These are phyloP conservation scores for Nemania diffusa DNA, from an alignment of 2,329 filamentous ascomycete genomes.

Conservation along the genomic window DNA sequence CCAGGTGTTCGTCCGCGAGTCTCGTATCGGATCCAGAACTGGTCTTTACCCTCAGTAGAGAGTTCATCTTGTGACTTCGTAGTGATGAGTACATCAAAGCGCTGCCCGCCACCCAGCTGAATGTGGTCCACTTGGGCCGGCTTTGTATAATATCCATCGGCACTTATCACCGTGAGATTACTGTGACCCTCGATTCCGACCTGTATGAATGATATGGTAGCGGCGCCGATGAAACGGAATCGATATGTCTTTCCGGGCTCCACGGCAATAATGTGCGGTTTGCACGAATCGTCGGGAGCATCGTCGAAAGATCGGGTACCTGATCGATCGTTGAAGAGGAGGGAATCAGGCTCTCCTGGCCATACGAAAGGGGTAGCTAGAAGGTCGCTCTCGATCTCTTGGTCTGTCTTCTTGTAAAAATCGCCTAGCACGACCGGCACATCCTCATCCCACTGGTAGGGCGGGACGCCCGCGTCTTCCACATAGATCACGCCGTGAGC, in stretches of 20 bases:
- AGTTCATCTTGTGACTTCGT: constrained; percentile 62
- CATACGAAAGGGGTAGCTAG: constrained; percentile 62
- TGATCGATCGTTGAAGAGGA: constrained; percentile 68
- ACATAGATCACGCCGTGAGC: constrained; percentile 68
- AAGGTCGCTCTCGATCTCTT: constrained; percentile 62
- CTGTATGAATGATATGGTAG: constrained; percentile 64
- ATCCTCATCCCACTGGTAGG: constrained; percentile 72
- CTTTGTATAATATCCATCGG: constrained; percentile 66
- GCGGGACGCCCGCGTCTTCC: constrained; percentile 57
- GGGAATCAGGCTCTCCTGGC: constrained; percentile 66
- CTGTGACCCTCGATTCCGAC: constrained; percentile 67
- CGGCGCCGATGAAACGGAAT: constrained; percentile 68
- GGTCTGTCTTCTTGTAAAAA: constrained; percentile 65
- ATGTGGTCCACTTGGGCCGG: constrained; percentile 59
- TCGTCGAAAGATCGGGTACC: constrained; percentile 53
- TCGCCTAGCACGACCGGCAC: constrained; percentile 66
- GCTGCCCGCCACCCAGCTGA: constrained; percentile 67
- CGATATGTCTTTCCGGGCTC: constrained; percentile 70
- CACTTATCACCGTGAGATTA: constrained; percentile 67
- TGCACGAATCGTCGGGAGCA: constrained; percentile 52
- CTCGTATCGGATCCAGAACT: constrained; percentile 61
- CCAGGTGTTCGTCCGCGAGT: constrained; percentile 60
- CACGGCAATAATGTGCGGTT: constrained; percentile 65
- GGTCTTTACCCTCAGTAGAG: constrained; percentile 45
- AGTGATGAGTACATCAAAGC: constrained; percentile 67